Evolutionary conservation across 495 filamentous ascomycete species (phyloP).

Genomic region (Haplographium delicatum): DNA sequence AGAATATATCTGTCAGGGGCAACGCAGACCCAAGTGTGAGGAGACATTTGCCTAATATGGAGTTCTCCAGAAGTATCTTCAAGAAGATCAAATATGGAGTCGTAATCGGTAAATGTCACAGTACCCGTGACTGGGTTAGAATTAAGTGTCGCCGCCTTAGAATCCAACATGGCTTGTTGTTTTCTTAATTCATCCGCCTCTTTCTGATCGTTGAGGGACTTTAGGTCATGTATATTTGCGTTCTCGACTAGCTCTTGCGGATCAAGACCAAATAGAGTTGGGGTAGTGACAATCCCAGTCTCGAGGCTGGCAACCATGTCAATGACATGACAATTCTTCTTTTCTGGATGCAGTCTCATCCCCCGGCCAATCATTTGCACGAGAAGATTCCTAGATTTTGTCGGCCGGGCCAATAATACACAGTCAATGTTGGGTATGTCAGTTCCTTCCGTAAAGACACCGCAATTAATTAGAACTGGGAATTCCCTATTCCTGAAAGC

Average conservation of each 20-base stretch:
- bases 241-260: slow-evolving; percentile 72
- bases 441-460: slow-evolving; percentile 92
- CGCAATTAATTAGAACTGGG: slow-evolving; percentile 89
- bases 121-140: slow-evolving; percentile 18
- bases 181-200: slow-evolving; percentile 32
- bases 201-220: slow-evolving; percentile 41
- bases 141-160: not conserved
- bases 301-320: slow-evolving; percentile 87
- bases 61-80: slow-evolving; percentile 71
- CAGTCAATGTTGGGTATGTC: slow-evolving; percentile 98
- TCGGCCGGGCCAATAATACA: slow-evolving; percentile 82
- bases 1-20: slow-evolving; percentile 61
- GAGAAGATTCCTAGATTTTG: slow-evolving; percentile 81
- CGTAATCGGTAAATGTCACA: slow-evolving; percentile 81
- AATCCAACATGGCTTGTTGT: slow-evolving; percentile 9
- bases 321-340: slow-evolving; percentile 88
- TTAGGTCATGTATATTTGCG: slow-evolving; percentile 52
- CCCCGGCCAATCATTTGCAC: slow-evolving; percentile 98
- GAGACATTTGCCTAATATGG: slow-evolving; percentile 72
- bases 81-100: slow-evolving; percentile 81
- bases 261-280: slow-evolving; percentile 90
- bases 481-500: slow-evolving; percentile 72
- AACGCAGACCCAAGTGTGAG: slow-evolving; percentile 74
- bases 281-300: slow-evolving; percentile 79
- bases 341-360: slow-evolving; percentile 73